Evolutionary conservation across 495 filamentous ascomycete genomes (phyloP).

Genomic region (Talaromyces wortmannii): DNA sequence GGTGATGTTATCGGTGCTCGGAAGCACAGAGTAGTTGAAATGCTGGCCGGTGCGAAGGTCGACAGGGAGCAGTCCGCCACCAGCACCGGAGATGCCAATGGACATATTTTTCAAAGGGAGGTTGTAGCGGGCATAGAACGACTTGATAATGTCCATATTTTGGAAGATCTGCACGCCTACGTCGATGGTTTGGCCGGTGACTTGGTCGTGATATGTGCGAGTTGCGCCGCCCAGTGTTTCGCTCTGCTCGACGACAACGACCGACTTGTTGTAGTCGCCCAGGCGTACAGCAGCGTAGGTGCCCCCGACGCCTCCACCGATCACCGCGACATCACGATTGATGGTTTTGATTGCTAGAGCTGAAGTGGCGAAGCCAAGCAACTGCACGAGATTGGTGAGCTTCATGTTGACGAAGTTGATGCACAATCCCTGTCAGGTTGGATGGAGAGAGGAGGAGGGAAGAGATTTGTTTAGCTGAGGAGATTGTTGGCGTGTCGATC

Average conservation of each 20-base stretch:
- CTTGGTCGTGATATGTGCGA: constrained; percentile 27
- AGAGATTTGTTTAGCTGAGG: too few relatives aligned
- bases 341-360: neutral
- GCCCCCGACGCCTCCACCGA: constrained; percentile 42
- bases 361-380: neutral
- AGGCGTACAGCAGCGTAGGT: constrained; percentile 30
- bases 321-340: constrained; percentile 33
- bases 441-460: too few relatives aligned
- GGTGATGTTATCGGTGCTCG: neutral
- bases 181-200: constrained; percentile 2
- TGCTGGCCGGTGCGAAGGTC: constrained; percentile 18
- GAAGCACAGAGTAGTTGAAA: constrained; percentile 5
- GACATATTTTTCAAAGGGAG: constrained; percentile 5
- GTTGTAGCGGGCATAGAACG: constrained; percentile 21
- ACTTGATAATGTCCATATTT: constrained; percentile 11
- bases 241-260: constrained; percentile 30
- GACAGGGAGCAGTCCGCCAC: constrained; percentile 3
- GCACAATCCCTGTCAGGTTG: neutral
- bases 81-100: constrained; percentile 1
- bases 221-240: constrained; percentile 30
- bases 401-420: neutral
- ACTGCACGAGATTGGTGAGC: neutral
- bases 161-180: constrained; percentile 14
- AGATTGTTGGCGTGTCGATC: too few relatives aligned
- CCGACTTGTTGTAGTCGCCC: constrained; percentile 18